phyloP scores from a whole-genome alignment of 371 early-diverging fungal species.

The Mortierella polycephala region DNA sequence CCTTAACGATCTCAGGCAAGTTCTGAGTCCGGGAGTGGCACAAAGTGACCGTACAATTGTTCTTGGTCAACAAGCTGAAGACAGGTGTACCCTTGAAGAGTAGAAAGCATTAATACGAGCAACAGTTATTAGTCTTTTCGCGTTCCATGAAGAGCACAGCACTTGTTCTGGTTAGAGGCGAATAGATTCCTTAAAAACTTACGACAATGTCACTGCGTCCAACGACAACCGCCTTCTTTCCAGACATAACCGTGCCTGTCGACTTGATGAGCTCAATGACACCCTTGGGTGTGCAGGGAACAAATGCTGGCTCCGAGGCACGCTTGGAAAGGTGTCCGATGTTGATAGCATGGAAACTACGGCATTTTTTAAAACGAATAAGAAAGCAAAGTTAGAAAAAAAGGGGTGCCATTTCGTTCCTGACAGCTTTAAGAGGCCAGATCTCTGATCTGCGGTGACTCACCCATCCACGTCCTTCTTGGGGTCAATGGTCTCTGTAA shows the following conservation, averaged over 20 bases:
- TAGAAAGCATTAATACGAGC: background rate
- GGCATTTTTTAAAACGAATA: background rate
- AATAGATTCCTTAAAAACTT: conserved; percentile 1
- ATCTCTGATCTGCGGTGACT: conserved; percentile 1
- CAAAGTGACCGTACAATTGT: conserved; percentile 91
- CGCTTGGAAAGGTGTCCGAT: conserved; percentile 91
- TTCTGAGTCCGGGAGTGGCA: conserved; percentile 88
- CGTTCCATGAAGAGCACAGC: background rate
- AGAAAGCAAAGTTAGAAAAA: background rate
- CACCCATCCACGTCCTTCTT: conserved; percentile 97
- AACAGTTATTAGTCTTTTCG: background rate
- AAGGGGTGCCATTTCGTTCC: too few relatives aligned
- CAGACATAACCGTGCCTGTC: conserved; percentile 71
- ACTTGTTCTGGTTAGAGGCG: background rate
- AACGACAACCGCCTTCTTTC: conserved; percentile 90
- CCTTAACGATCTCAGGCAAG: conserved; percentile 72
- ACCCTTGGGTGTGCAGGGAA: conserved; percentile 96
- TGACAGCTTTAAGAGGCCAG: background rate
- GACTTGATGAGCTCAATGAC: conserved; percentile 84
- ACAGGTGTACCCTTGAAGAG: conserved; percentile 82
- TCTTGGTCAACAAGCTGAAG: conserved; percentile 79
- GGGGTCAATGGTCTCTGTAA: conserved; percentile 86
- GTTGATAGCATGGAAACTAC: conserved; percentile 88
- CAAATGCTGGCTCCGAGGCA: conserved; percentile 78
- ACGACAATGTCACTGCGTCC: conserved; percentile 94